A percentile compares a stretch with the other conserved stretches of the same genome.
Conservation (phyloP, 768 basidiomycete species). For the Dioszegia aurantiaca region DNA sequence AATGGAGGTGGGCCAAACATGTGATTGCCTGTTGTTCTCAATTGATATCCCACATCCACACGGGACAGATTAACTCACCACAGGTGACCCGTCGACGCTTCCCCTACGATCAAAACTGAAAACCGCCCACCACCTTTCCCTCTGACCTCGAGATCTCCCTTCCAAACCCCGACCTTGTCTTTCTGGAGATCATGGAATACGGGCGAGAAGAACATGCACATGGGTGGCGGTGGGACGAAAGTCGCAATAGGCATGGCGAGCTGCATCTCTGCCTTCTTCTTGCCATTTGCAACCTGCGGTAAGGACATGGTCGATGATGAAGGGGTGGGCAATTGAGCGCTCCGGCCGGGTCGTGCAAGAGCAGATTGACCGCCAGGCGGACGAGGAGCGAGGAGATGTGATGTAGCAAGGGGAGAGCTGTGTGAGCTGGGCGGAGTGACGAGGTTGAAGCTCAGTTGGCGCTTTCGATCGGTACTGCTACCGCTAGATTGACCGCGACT, state of each 20-base stretch:
- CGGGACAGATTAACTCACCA: slow-evolving; percentile 30
- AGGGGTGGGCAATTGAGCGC: slow-evolving; percentile 2
- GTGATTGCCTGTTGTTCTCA: slow-evolving; percentile 35
- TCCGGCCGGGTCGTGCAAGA: background rate
- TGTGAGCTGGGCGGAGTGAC: slow-evolving; percentile 10
- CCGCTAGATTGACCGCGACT: background rate
- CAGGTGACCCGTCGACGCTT: slow-evolving; percentile 34
- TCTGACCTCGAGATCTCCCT: slow-evolving; percentile 40
- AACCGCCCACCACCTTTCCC: slow-evolving; percentile 41
- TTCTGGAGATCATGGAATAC: slow-evolving; percentile 39
- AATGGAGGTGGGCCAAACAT: slow-evolving; percentile 33
- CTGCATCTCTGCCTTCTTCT: slow-evolving; percentile 13
- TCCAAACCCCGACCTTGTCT: slow-evolving; percentile 45
- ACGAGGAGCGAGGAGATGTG: background rate
- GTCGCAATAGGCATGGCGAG: slow-evolving; percentile 30
- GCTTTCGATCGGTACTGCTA: slow-evolving; percentile 13
- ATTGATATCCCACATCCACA: background rate
- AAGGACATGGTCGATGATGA: background rate
- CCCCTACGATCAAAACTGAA: slow-evolving; percentile 38
- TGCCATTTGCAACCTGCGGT: slow-evolving; percentile 4
- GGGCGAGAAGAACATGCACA: slow-evolving; percentile 49
- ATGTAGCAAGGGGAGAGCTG: background rate
- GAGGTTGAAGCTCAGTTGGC: slow-evolving; percentile 6
- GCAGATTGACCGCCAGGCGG: slow-evolving; percentile 5
- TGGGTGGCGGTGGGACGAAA: slow-evolving; percentile 45